Evolutionary conservation across 768 basidiomycete species (phyloP).

Genomic region (Auriscalpium microsporum): DNA sequence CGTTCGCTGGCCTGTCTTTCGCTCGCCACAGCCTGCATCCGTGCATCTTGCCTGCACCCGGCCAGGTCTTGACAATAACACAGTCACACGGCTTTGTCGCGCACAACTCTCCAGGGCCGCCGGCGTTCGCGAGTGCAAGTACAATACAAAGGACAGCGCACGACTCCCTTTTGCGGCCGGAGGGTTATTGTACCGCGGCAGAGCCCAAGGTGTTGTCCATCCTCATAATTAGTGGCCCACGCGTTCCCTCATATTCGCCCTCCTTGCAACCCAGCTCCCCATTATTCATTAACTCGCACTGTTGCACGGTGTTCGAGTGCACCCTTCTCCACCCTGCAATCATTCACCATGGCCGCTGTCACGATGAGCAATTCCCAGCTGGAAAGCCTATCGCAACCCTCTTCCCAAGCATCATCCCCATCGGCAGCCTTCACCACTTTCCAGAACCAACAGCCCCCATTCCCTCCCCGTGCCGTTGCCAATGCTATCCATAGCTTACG

Average conservation of each 20-base stretch:
- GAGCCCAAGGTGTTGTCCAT: background rate
- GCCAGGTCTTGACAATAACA: background rate
- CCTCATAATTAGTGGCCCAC: background rate
- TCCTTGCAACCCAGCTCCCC: background rate
- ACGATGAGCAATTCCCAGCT: slow-evolving; percentile 20
- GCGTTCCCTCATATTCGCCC: background rate
- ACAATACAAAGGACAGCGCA: background rate
- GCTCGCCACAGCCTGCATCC: too few species aligned
- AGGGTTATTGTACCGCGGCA: background rate
- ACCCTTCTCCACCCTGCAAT: too few species aligned
- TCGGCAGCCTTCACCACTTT: slow-evolving; percentile 29
- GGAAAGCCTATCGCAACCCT: slow-evolving; percentile 30
- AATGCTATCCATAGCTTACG: slow-evolving; percentile 28
- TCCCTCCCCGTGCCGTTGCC: slow-evolving; percentile 32
- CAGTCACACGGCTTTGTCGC: background rate
- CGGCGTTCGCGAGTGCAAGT: background rate
- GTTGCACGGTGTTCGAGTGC: too few species aligned
- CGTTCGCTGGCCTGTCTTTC: too few species aligned
- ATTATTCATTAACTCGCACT: background rate
- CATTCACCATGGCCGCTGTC: slow-evolving; percentile 12
- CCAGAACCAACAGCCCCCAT: slow-evolving; percentile 23
- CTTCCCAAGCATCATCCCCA: slow-evolving; percentile 28
- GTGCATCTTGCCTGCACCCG: too few species aligned
- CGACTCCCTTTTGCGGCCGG: background rate
- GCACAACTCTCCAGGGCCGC: background rate